phyloP scores from a whole-genome alignment of 169 alveolate genomes.

The Babesia divergens region DNA sequence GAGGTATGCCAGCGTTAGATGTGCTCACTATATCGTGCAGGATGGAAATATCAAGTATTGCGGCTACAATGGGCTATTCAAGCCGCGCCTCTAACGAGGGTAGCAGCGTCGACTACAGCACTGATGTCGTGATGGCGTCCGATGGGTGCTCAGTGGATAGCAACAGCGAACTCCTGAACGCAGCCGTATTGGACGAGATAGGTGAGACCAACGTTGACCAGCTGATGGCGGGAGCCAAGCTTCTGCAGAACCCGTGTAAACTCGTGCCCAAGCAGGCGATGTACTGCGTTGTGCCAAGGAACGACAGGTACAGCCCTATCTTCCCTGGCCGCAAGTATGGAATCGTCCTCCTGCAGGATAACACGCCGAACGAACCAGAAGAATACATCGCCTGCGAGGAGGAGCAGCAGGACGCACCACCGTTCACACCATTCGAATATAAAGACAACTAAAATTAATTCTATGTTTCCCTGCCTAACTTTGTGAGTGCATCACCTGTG shows the following conservation, averaged over 20 bases:
- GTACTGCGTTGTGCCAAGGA: slow-evolving; percentile 72
- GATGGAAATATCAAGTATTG: slow-evolving; percentile 70
- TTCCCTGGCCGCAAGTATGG: slow-evolving; percentile 82
- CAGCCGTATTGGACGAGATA: slow-evolving; percentile 23
- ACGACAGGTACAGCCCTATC: slow-evolving; percentile 84
- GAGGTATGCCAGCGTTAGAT: neutral
- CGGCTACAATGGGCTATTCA: slow-evolving; percentile 78
- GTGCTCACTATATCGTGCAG: neutral
- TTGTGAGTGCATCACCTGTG: slow-evolving; percentile 6
- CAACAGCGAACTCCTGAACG: slow-evolving; percentile 5
- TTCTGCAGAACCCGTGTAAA: slow-evolving; percentile 88
- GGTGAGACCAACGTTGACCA: slow-evolving; percentile 36
- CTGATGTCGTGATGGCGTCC: slow-evolving; percentile 48
- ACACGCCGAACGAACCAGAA: slow-evolving; percentile 48
- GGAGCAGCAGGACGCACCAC: slow-evolving; percentile 58
- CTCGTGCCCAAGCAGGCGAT: slow-evolving; percentile 85
- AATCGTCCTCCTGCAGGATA: slow-evolving; percentile 80
- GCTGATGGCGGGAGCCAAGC: slow-evolving; percentile 9
- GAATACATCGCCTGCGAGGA: slow-evolving; percentile 56
- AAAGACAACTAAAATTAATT: slow-evolving; percentile 22
- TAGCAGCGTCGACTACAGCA: slow-evolving; percentile 46
- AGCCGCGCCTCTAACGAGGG: slow-evolving; percentile 71
- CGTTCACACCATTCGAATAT: slow-evolving; percentile 59
- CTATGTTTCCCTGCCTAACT: neutral
- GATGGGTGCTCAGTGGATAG: slow-evolving; percentile 20